Percentiles rank a stretch among this genome's conserved stretches.
Conservation (phyloP, 23 red algal genomes). For the Cyanidiococcus yangmingshanensis region DNA sequence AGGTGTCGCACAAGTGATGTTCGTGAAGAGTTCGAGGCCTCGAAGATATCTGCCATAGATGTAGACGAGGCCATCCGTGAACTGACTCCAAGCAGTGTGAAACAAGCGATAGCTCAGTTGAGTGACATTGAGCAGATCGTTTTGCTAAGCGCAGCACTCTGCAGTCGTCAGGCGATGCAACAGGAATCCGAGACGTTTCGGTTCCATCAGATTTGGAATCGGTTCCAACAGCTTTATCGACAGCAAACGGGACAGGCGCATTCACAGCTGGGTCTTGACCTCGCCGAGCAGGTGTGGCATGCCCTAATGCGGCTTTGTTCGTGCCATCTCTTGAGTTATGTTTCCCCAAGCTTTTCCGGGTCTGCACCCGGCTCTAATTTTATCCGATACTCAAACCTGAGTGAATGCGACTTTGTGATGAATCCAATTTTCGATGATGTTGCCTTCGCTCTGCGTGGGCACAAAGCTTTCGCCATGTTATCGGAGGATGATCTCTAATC, state of each 20-base stretch:
- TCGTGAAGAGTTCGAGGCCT: neutral
- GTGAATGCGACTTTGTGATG: neutral
- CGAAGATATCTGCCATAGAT: neutral
- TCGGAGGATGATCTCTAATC: too few relatives aligned
- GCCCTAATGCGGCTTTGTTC: neutral
- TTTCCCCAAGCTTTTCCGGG: neutral
- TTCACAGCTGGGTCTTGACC: neutral
- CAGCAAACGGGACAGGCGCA: neutral
- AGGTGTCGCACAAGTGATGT: neutral
- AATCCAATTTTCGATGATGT: neutral
- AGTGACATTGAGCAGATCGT: neutral
- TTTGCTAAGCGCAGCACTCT: neutral
- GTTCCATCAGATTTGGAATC: neutral
- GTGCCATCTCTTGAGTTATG: neutral
- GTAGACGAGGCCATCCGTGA: neutral
- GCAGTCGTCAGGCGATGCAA: neutral
- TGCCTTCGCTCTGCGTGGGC: neutral
- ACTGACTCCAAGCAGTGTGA: neutral
- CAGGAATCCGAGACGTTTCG: neutral
- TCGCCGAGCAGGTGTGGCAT: neutral
- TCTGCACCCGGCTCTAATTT: neutral
- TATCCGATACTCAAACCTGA: neutral
- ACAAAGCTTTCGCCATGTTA: neutral
- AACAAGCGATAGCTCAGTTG: neutral
- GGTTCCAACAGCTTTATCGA: neutral